phyloP scores from a whole-genome alignment of 495 filamentous ascomycete species.

The Jackrogersella minutella region DNA sequence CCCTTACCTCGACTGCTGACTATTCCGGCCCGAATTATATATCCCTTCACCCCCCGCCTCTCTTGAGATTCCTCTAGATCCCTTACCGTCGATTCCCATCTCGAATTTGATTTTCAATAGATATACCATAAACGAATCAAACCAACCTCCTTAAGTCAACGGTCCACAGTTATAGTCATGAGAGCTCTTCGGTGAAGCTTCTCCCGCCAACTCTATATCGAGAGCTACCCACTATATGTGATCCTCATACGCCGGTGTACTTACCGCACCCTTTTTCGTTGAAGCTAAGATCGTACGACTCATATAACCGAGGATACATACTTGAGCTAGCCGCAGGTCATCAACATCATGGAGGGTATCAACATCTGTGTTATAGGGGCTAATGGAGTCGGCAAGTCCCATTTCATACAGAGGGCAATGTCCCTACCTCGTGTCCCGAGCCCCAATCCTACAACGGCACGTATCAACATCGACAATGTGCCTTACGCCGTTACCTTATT shows the following conservation, averaged over 20 bases:
- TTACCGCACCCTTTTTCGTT: not conserved
- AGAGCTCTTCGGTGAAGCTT: constrained; percentile 20
- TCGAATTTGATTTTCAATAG: constrained; percentile 5
- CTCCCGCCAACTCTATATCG: constrained; percentile 9
- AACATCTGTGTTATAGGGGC: constrained; percentile 88
- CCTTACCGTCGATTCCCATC: not conserved
- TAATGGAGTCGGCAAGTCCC: constrained; percentile 84
- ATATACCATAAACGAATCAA: constrained; percentile 7
- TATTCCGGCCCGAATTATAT: not conserved
- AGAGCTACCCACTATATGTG: constrained; percentile 15
- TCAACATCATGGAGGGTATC: constrained; percentile 65
- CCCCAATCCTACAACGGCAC: constrained; percentile 64
- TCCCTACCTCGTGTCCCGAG: constrained; percentile 68
- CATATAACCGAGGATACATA: constrained; percentile 11
- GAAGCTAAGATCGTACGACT: not conserved
- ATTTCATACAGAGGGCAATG: constrained; percentile 83
- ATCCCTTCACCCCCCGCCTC: constrained; percentile 5
- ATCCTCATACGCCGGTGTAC: constrained; percentile 16
- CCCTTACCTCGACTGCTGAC: not conserved
- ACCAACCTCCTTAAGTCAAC: not conserved
- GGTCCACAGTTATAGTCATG: constrained; percentile 22
- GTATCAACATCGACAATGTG: constrained; percentile 79
- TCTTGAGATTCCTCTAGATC: not conserved
- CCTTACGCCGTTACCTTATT: constrained; percentile 81
- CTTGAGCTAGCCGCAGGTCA: constrained; percentile 4